Conservation (phyloP, 257 asterid species). For the Mentha longifolia region DNA sequence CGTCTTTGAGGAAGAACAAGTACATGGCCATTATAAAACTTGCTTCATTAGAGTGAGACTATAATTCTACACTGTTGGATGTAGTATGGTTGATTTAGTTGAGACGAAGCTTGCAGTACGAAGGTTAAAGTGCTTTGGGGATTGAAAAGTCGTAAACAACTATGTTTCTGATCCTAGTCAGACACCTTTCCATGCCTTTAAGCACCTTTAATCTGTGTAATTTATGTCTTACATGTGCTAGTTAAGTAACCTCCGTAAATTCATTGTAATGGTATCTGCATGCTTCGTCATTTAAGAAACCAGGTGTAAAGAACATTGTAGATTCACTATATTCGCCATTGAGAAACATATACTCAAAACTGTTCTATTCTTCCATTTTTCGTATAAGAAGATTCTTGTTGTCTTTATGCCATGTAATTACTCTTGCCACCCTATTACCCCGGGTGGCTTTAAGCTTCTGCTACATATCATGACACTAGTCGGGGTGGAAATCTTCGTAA, state of each 20-base stretch:
- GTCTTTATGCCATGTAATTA: neutral
- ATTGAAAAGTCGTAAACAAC: neutral
- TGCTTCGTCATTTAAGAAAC: neutral
- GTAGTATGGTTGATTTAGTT: neutral
- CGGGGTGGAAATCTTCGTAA: neutral
- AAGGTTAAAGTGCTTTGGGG: neutral
- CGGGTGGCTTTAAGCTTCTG: neutral
- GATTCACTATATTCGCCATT: neutral
- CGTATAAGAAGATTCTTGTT: neutral
- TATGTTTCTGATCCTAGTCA: neutral
- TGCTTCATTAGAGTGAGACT: neutral
- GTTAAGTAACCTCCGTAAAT: neutral
- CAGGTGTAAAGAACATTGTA: neutral
- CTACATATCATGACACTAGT: neutral
- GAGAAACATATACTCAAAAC: no score
- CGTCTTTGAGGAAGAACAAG: constrained; percentile 4
- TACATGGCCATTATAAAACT: neutral
- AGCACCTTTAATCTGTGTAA: neutral
- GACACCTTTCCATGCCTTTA: neutral
- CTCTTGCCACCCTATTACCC: neutral
- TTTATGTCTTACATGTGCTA: neutral
- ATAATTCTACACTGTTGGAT: neutral
- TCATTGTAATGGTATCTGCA: neutral
- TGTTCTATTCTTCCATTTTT: no score
- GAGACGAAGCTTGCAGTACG: neutral